Evolutionary conservation across 2,329 filamentous ascomycete species (phyloP).

Genomic region (Anthostomella pinea): DNA sequence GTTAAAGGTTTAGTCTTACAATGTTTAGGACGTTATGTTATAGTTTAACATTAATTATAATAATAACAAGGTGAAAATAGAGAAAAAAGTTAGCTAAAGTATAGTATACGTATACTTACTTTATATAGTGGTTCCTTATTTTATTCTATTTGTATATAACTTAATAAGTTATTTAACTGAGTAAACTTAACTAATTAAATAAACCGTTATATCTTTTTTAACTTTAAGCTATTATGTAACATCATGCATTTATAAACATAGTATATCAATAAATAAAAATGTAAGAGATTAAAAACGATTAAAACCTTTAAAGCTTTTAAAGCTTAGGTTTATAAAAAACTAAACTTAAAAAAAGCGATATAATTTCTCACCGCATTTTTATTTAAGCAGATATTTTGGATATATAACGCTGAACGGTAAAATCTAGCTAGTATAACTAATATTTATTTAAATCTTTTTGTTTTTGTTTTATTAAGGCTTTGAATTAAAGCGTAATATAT

Average conservation of each 20-base stretch:
- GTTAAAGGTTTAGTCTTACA: too few relatives aligned
- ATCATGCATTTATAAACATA: neutral
- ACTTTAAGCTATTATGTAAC: neutral
- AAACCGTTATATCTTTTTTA: neutral
- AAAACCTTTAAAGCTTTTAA: neutral
- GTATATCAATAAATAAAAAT: slow-evolving; percentile 1
- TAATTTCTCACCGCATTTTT: too few relatives aligned
- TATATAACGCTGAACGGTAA: slow-evolving; percentile 1
- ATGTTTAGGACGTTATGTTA: too few relatives aligned
- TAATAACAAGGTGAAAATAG: too few relatives aligned
- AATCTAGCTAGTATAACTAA: neutral
- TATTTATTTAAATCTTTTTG: neutral
- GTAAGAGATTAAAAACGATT: neutral
- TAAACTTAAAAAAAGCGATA: slow-evolving; percentile 3
- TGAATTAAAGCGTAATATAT: neutral
- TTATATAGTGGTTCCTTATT: neutral
- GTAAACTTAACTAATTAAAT: neutral
- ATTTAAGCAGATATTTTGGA: neutral
- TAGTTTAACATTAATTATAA: too few relatives aligned
- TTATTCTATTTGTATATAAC: neutral
- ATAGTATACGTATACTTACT: too few relatives aligned
- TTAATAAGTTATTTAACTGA: neutral
- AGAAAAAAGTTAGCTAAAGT: too few relatives aligned
- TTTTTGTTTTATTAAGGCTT: slow-evolving; percentile 1
- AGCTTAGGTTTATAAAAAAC: neutral